These are phyloP conservation scores for Suillus spraguei DNA, from an alignment of 768 basidiomycete genomes.

Conservation along the genomic window DNA sequence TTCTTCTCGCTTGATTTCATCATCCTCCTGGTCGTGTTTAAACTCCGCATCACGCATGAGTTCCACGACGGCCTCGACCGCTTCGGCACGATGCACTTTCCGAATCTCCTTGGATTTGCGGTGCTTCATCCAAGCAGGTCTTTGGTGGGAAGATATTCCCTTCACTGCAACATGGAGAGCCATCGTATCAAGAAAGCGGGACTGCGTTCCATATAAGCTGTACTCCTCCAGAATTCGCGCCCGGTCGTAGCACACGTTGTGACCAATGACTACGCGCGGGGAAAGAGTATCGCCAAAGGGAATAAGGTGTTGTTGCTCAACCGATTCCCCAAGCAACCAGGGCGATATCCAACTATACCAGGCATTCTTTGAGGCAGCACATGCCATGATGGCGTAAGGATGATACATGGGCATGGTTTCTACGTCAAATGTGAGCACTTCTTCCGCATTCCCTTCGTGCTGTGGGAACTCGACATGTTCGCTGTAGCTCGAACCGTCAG, in stretches of 20 bases:
- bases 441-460: slow-evolving; percentile 64
- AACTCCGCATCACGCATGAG: slow-evolving; percentile 46
- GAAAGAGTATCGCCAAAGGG: slow-evolving; percentile 60
- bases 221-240: slow-evolving; percentile 87
- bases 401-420: slow-evolving; percentile 88
- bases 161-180: slow-evolving; percentile 91
- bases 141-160: slow-evolving; percentile 93
- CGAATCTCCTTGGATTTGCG: slow-evolving; percentile 67
- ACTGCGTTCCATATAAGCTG: slow-evolving; percentile 60
- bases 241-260: slow-evolving; percentile 95
- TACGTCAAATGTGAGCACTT: slow-evolving; percentile 88
- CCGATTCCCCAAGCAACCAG: slow-evolving; percentile 74
- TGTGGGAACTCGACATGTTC: slow-evolving; percentile 72
- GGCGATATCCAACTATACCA: slow-evolving; percentile 99
- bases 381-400: slow-evolving; percentile 86
- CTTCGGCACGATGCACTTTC: slow-evolving; percentile 60
- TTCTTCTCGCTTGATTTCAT: slow-evolving; percentile 38
- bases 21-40: slow-evolving; percentile 40
- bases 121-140: slow-evolving; percentile 90
- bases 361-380: slow-evolving; percentile 76
- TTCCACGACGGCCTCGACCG: slow-evolving; percentile 61
- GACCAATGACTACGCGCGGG: slow-evolving; percentile 80
- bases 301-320: slow-evolving; percentile 66
- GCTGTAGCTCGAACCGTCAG: slow-evolving; percentile 78
- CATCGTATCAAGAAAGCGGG: slow-evolving; percentile 93